These are phyloP conservation scores for Pelagophyceae sp. DNA, from an alignment of 352 stramenopile genomes.

Conservation along the genomic window DNA sequence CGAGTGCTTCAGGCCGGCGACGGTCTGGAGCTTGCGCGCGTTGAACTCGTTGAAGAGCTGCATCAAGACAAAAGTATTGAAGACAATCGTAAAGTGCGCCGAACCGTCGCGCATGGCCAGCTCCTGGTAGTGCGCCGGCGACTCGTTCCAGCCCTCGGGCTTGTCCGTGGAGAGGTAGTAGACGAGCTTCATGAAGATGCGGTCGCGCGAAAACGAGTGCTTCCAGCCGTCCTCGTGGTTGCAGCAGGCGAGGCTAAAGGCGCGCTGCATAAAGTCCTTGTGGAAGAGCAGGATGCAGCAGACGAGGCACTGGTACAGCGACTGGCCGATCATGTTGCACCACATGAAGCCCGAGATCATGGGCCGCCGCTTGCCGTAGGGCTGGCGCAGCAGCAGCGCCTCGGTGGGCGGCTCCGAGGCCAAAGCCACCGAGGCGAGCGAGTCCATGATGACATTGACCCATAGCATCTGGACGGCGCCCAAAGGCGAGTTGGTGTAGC, in stretches of 20 bases:
- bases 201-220: neutral
- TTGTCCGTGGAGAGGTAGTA: neutral
- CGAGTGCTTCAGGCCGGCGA: neutral
- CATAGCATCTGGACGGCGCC: constrained; percentile 90
- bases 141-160: constrained; percentile 33
- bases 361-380: constrained; percentile 71
- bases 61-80: constrained; percentile 92
- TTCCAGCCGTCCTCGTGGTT: neutral
- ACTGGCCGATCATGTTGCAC: constrained; percentile 84
- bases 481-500: constrained; percentile 60
- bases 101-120: constrained; percentile 46
- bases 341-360: constrained; percentile 84
- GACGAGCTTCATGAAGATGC: neutral
- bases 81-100: constrained; percentile 87
- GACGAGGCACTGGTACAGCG: constrained; percentile 73
- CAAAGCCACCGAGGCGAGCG: constrained; percentile 82
- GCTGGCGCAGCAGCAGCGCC: constrained; percentile 73
- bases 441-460: constrained; percentile 99
- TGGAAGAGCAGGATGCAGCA: constrained; percentile 64
- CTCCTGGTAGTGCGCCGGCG: constrained; percentile 56
- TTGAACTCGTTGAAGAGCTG: constrained; percentile 87
- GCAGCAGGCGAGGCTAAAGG: neutral
- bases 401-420: constrained; percentile 79
- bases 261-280: neutral
- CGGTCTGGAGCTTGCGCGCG: constrained; percentile 33